A percentile compares a stretch with the other conserved stretches of the same genome.
phyloP scores from a whole-genome alignment of 2,329 filamentous ascomycete genomes.

The Hysterium pulicare region DNA sequence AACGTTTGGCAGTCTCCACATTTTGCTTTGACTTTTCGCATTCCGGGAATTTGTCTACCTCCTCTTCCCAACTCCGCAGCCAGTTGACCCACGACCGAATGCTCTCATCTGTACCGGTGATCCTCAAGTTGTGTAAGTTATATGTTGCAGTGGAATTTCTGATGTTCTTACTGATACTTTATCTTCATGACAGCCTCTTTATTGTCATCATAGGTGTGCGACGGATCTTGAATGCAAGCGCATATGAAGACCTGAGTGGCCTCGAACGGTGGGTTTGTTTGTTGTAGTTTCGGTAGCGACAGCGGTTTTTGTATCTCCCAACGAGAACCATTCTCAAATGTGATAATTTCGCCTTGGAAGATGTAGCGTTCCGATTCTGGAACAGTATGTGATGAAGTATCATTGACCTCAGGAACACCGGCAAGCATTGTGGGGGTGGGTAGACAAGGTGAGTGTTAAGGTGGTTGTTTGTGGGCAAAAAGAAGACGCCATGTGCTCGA shows the following conservation, averaged over 20 bases:
- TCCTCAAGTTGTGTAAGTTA: background rate
- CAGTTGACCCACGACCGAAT: background rate
- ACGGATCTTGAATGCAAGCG: background rate
- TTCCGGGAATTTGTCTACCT: background rate
- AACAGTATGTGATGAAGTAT: background rate
- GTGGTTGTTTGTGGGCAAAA: background rate
- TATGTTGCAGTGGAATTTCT: background rate
- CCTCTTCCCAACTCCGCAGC: background rate
- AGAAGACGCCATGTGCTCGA: too few relatives aligned
- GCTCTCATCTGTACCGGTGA: background rate
- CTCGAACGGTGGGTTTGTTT: slow-evolving; percentile 5
- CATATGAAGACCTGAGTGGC: slow-evolving; percentile 5
- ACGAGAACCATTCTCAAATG: background rate
- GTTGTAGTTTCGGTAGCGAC: slow-evolving; percentile 2
- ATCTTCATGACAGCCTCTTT: slow-evolving; percentile 8
- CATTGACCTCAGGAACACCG: too few relatives aligned
- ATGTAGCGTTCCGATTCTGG: background rate
- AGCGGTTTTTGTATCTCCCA: slow-evolving; percentile 1
- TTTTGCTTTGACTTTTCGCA: background rate
- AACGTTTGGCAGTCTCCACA: background rate
- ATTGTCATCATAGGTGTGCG: background rate
- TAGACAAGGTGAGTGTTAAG: too few relatives aligned
- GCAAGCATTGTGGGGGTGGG: too few relatives aligned
- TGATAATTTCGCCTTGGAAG: background rate
- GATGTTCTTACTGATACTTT: slow-evolving; percentile 8